Evolutionary conservation across 805 yeast species (phyloP).

Genomic region (Kazachstania kunashirensis): DNA sequence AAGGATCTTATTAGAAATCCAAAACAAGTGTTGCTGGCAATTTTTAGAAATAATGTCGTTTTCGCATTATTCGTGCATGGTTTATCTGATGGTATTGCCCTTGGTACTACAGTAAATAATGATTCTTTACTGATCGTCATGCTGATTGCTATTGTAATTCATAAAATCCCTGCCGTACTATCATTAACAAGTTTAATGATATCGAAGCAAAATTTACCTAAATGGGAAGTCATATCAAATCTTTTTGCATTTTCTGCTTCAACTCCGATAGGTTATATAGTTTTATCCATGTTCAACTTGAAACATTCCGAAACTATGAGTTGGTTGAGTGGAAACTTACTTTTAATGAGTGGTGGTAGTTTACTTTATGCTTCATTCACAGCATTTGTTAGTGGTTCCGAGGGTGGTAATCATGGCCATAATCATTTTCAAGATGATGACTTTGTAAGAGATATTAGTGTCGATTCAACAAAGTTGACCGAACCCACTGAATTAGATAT

Average conservation of each 20-base stretch:
- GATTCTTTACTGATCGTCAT: constrained; percentile 34
- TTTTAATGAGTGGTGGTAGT: constrained; percentile 30
- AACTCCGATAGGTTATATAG: constrained; percentile 27
- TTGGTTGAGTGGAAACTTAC: constrained; percentile 25
- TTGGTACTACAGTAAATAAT: constrained; percentile 43
- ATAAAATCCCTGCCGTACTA: constrained; percentile 57
- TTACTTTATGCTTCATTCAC: constrained; percentile 29
- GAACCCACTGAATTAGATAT: not conserved
- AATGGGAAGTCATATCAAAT: constrained; percentile 36
- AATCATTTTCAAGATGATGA: not conserved
- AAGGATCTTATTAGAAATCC: constrained; percentile 18
- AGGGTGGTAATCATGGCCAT: constrained; percentile 8
- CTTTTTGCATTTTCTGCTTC: constrained; percentile 32
- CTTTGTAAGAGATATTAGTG: not conserved
- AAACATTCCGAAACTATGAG: constrained; percentile 22
- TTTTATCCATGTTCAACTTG: constrained; percentile 20
- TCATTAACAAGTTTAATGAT: constrained; percentile 45
- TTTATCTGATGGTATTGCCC: constrained; percentile 52
- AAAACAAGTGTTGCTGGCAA: constrained; percentile 20
- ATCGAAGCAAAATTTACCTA: constrained; percentile 32
- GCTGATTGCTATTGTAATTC: constrained; percentile 48
- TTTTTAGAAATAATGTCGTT: constrained; percentile 40
- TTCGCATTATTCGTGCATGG: constrained; percentile 53
- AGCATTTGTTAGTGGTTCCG: constrained; percentile 20
- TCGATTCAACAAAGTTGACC: not conserved